Evolutionary conservation across 192 early-diverging fungal genomes (phyloP).

Genomic region (Linnemannia elongata): DNA sequence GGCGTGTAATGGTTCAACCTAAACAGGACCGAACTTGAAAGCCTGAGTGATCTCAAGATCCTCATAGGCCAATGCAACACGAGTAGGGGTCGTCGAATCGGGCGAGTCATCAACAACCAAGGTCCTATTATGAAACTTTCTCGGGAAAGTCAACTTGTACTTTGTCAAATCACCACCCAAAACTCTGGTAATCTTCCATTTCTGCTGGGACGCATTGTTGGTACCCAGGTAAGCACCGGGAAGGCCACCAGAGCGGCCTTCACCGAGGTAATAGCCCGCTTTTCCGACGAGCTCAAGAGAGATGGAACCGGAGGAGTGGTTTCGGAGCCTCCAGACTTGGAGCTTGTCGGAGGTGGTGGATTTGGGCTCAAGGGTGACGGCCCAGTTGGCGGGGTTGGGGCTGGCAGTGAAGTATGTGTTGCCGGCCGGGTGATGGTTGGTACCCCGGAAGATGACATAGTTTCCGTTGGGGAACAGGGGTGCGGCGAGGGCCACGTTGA

Average conservation of each 20-base stretch:
- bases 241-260: constrained; percentile 13
- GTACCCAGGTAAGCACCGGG: constrained; percentile 30
- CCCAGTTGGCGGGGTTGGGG: not conserved
- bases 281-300: constrained; percentile 10
- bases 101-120: not conserved
- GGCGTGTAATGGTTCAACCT: too few species aligned
- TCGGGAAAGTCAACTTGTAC: not conserved
- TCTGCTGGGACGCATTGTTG: constrained; percentile 14
- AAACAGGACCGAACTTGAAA: not conserved
- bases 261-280: not conserved
- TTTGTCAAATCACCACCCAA: not conserved
- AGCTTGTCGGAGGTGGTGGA: not conserved
- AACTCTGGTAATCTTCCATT: constrained; percentile 12
- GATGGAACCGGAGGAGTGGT: not conserved
- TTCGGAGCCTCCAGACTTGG: constrained; percentile 13
- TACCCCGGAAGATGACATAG: constrained; percentile 3
- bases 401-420: constrained; percentile 10
- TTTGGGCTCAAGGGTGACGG: not conserved
- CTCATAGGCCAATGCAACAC: not conserved
- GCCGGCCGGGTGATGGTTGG: not conserved
- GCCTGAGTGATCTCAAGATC: constrained; percentile 1
- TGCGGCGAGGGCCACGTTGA: not conserved
- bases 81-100: not conserved
- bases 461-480: constrained; percentile 16
- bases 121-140: not conserved